These are phyloP conservation scores for Backusella circina DNA, from an alignment of 192 early-diverging fungal genomes.

Conservation along the genomic window DNA sequence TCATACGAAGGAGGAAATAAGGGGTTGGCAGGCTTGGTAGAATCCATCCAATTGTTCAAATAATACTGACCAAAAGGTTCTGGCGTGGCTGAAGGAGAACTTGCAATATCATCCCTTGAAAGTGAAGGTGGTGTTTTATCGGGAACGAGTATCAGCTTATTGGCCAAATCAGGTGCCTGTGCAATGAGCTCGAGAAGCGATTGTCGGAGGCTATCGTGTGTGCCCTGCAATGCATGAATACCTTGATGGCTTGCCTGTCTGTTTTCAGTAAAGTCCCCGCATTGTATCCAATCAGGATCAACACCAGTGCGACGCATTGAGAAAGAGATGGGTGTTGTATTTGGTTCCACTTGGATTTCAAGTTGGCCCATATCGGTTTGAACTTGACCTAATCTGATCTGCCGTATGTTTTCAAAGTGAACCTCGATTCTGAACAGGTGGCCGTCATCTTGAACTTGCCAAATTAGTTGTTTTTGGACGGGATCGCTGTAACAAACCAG, in stretches of 20 bases:
- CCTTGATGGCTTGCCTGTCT: constrained; percentile 50
- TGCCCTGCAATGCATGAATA: constrained; percentile 44
- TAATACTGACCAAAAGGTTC: constrained; percentile 12
- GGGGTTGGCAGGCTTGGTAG: neutral
- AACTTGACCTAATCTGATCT: constrained; percentile 6
- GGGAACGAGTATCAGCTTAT: constrained; percentile 2
- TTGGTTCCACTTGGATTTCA: constrained; percentile 13
- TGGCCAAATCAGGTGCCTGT: constrained; percentile 12
- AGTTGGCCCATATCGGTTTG: constrained; percentile 10
- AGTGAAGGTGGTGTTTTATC: neutral
- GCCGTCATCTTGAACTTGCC: constrained; percentile 24
- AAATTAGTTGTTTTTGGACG: neutral
- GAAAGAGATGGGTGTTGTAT: constrained; percentile 3
- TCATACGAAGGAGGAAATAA: neutral
- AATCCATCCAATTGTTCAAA: neutral
- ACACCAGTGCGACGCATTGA: constrained; percentile 5
- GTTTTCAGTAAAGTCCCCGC: constrained; percentile 62
- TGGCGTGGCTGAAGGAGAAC: constrained; percentile 21
- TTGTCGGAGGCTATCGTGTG: constrained; percentile 10
- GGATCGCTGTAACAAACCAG: constrained; percentile 18
- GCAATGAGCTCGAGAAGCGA: constrained; percentile 8
- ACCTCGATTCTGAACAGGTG: constrained; percentile 17
- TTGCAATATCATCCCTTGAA: constrained; percentile 6
- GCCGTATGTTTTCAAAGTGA: constrained; percentile 3
- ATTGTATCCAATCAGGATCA: constrained; percentile 45